Conservation (phyloP, 257 asterid species). For the Solanum chmielewskii region DNA sequence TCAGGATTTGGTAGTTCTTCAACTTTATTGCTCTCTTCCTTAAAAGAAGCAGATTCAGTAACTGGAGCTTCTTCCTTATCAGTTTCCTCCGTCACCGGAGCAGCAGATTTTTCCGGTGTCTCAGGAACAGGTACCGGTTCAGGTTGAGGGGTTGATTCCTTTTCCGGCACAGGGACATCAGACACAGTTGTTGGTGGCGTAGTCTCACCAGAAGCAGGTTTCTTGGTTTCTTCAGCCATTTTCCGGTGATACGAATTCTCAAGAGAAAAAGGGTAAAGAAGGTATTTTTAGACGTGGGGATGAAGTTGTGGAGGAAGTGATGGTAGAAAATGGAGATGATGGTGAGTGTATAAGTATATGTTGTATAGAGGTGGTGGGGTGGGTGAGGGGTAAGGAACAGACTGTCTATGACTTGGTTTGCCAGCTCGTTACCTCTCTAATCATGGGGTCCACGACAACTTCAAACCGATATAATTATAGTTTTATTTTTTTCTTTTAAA, state of each 20-base stretch:
- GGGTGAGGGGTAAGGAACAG: constrained; percentile 17
- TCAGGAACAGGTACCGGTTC: constrained; percentile 15
- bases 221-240: constrained; percentile 50
- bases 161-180: constrained; percentile 30
- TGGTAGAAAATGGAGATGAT: neutral
- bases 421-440: constrained; percentile 36
- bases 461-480: neutral
- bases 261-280: neutral
- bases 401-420: constrained; percentile 31
- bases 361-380: neutral
- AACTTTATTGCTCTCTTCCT: constrained; percentile 62
- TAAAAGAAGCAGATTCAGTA: constrained; percentile 36
- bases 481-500: neutral
- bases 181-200: constrained; percentile 1
- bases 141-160: constrained; percentile 8
- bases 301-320: neutral
- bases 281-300: neutral
- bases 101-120: constrained; percentile 10
- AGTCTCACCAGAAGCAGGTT: constrained; percentile 17
- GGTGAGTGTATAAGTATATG: neutral
- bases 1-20: constrained; percentile 55
- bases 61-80: constrained; percentile 14
- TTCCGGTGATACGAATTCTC: neutral
- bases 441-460: constrained; percentile 21
- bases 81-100: constrained; percentile 12